A percentile compares a stretch with the other conserved stretches of the same genome.
phyloP scores from a whole-genome alignment of 129 eudicot genomes.

The Scalesia atractyloides region DNA sequence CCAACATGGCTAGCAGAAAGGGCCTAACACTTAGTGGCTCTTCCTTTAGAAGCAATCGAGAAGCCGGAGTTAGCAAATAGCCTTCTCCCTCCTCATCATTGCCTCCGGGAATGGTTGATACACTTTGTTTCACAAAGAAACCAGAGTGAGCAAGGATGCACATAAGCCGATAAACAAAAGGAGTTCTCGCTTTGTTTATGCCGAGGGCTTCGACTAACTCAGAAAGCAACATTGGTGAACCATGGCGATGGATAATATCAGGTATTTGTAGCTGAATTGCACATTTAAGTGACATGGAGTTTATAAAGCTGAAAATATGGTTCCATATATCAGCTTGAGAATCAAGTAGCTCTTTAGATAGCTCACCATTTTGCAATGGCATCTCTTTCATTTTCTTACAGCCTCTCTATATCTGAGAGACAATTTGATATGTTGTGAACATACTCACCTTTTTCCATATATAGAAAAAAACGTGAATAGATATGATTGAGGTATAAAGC shows the following conservation, averaged over 20 bases:
- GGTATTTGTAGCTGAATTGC: constrained; percentile 6
- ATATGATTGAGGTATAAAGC: neutral
- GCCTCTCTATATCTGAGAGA: neutral
- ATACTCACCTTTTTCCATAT: no score
- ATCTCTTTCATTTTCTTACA: neutral
- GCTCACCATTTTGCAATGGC: neutral
- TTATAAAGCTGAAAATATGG: neutral
- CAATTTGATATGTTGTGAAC: no score
- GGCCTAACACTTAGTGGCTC: constrained; percentile 21
- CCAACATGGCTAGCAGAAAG: neutral
- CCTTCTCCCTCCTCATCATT: constrained; percentile 1
- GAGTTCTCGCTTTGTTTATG: neutral
- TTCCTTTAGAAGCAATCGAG: constrained; percentile 31
- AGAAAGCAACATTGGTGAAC: constrained; percentile 11
- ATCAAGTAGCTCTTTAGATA: neutral
- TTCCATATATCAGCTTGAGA: constrained; percentile 15
- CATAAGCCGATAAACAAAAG: neutral
- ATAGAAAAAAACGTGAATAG: no score
- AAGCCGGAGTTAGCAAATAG: constrained; percentile 23
- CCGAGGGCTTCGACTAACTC: constrained; percentile 1
- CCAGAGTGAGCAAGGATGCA: constrained; percentile 12
- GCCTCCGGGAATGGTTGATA: neutral
- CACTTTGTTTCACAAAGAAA: constrained; percentile 5
- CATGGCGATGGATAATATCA: neutral
- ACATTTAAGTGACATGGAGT: constrained; percentile 16